Percentiles rank a stretch among this genome's conserved stretches.
Evolutionary conservation across 495 filamentous ascomycete species (phyloP).

Genomic region (Daldinia concentrica): DNA sequence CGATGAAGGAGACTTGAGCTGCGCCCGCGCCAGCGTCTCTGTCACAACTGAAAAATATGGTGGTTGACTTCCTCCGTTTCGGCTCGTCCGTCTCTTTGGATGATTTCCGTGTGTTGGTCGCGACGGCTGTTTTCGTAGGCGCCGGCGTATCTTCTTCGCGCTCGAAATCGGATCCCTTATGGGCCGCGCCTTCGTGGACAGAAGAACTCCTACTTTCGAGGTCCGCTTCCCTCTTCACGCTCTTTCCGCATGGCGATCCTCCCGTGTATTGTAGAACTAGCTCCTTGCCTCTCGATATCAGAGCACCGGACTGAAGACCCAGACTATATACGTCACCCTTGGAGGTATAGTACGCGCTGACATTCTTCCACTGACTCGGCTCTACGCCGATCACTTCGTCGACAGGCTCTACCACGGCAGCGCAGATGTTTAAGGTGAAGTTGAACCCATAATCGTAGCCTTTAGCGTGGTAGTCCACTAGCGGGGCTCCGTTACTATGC

Average conservation of each 20-base stretch:
- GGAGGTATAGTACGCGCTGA: slow-evolving; percentile 88
- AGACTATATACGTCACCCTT: slow-evolving; percentile 82
- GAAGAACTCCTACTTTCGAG: slow-evolving; percentile 35
- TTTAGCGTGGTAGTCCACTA: slow-evolving; percentile 80
- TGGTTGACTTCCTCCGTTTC: slow-evolving; percentile 77
- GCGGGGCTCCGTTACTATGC: slow-evolving; percentile 60
- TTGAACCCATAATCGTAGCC: slow-evolving; percentile 89
- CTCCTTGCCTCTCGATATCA: slow-evolving; percentile 85
- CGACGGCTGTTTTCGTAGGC: slow-evolving; percentile 28
- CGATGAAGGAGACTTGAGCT: slow-evolving; percentile 81
- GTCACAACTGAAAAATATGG: slow-evolving; percentile 95
- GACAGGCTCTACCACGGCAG: slow-evolving; percentile 79
- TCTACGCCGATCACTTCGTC: slow-evolving; percentile 76
- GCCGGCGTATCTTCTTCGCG: slow-evolving; percentile 51
- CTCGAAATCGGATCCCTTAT: slow-evolving; percentile 51
- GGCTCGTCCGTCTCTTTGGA: slow-evolving; percentile 53
- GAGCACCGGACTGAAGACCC: slow-evolving; percentile 77
- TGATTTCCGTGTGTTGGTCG: slow-evolving; percentile 22
- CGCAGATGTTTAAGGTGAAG: slow-evolving; percentile 96
- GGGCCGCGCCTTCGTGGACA: slow-evolving; percentile 49
- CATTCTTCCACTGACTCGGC: slow-evolving; percentile 72
- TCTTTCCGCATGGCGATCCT: slow-evolving; percentile 79
- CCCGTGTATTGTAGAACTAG: slow-evolving; percentile 91
- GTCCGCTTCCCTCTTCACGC: slow-evolving; percentile 39
- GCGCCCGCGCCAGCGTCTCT: slow-evolving; percentile 66